phyloP scores from a whole-genome alignment of 805 yeast genomes.

The Kurtzmaniella cleridarum region DNA sequence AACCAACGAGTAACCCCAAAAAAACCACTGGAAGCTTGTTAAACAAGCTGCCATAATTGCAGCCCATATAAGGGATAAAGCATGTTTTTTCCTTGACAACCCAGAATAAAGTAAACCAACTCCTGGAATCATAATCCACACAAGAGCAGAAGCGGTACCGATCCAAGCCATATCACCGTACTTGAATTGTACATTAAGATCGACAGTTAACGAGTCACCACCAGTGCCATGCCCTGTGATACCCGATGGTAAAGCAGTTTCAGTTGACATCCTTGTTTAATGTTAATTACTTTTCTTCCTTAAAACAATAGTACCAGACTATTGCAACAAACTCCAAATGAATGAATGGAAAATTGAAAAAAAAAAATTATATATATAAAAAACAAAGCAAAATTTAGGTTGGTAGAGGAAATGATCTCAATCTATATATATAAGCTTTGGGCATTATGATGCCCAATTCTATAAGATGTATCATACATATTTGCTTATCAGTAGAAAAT shows the following conservation, averaged over 20 bases:
- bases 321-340: not conserved
- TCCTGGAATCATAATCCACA: conserved; percentile 97
- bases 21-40: conserved; percentile 92
- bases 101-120: conserved; percentile 92
- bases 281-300: not conserved
- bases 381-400: not conserved
- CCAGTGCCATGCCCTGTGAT: conserved; percentile 66
- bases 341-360: not conserved
- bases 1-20: conserved; percentile 93
- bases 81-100: conserved; percentile 89
- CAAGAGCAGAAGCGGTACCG: conserved; percentile 70
- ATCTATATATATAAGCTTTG: not conserved
- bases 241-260: conserved; percentile 23
- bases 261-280: conserved; percentile 6
- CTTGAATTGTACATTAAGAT: conserved; percentile 67
- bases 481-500: too few species aligned
- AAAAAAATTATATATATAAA: not conserved
- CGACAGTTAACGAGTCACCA: conserved; percentile 69
- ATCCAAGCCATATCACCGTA: conserved; percentile 83
- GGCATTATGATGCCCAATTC: too few species aligned
- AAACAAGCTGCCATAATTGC: conserved; percentile 83
- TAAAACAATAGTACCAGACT: not conserved
- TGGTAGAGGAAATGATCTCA: not conserved
- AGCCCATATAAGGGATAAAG: conserved; percentile 92
- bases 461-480: too few species aligned